Base-by-base conservation (phyloP, 176 grass and related monocot genomes). In the Poa annua region DNA sequence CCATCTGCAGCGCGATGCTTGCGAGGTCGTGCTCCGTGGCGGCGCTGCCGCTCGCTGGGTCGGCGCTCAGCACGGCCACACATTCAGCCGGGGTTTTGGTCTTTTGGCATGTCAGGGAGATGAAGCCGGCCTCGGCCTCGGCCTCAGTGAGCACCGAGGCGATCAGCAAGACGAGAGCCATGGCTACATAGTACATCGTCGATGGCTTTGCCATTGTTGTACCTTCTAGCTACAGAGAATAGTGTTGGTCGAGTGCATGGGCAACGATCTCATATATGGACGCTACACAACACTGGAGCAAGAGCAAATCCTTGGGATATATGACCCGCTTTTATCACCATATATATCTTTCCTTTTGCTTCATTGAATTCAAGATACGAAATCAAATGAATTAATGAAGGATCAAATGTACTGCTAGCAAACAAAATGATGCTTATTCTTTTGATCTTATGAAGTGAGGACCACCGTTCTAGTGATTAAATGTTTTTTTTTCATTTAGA, bases 21-120 rank as follows among this genome's bases (percentile, higher is more conserved):
- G 65, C 76, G 7, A 86, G 84, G 65, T 60, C 67, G 4, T 14
- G 15, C 76, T 64, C 44, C 21, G 55, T 86, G 55, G 55, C 50
- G 15, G 33, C 67, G 1, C 74, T 61, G 33, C 4, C 10, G 77
- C 76, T 80, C 44, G 56, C 11, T 4, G 29, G 44, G 67, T 65
- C 34, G 3, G 26, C 13, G 67, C 16, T 12, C 11, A 86, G 56
- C 32, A 86, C 22, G 24, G 6, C n/a, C 32, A 21, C 15, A 3
- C 84, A 86, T 14, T 6, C 3, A 3, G 3, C 3, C 7, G 19
- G 15, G 10, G 74, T 15, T 0, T 15, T 15, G 4, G 45, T 86
- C 45, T 53, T 64, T 16, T 33, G 17, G 56, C 84, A 80, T 1
- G 45, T 65, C 21, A 0, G 2, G 45, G 22, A 17, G 67, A 80